Percentiles rank a stretch among this genome's conserved stretches.
These are phyloP conservation scores for Somion occarium DNA, from an alignment of 1,284 basidiomycete species.

Conservation along the genomic window DNA sequence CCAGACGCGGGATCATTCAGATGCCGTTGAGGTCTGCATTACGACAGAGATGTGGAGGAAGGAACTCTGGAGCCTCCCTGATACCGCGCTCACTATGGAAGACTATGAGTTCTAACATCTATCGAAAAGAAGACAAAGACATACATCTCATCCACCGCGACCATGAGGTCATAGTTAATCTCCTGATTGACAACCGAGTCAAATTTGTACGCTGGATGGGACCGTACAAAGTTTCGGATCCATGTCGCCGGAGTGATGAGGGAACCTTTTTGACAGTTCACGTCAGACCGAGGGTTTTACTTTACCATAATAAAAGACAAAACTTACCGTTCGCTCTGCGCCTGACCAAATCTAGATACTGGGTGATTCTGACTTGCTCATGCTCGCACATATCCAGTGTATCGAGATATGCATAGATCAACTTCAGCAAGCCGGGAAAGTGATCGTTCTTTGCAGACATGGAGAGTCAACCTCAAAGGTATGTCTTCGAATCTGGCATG, in stretches of 20 bases:
- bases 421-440: slow-evolving; percentile 84
- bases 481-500: background rate
- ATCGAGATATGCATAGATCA: slow-evolving; percentile 86
- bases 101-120: background rate
- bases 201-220: slow-evolving; percentile 86
- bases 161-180: slow-evolving; percentile 93
- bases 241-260: slow-evolving; percentile 90
- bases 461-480: slow-evolving; percentile 42
- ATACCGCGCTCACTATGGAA: slow-evolving; percentile 12
- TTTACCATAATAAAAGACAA: slow-evolving; percentile 7
- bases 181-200: slow-evolving; percentile 89
- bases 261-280: slow-evolving; percentile 44
- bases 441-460: slow-evolving; percentile 4
- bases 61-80: slow-evolving; percentile 10
- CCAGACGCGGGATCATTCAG: too few relatives aligned
- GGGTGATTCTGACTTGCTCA: slow-evolving; percentile 63
- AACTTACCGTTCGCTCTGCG: slow-evolving; percentile 74
- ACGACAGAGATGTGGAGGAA: slow-evolving; percentile 6
- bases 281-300: slow-evolving; percentile 2
- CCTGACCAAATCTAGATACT: slow-evolving; percentile 79
- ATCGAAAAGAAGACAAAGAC: slow-evolving; percentile 24
- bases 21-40: background rate
- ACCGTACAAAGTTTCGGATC: slow-evolving; percentile 89
- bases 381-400: slow-evolving; percentile 76
- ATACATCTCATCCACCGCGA: slow-evolving; percentile 90